phyloP scores from a whole-genome alignment of 2,329 filamentous ascomycete genomes.

The Cladophialophora exuberans region DNA sequence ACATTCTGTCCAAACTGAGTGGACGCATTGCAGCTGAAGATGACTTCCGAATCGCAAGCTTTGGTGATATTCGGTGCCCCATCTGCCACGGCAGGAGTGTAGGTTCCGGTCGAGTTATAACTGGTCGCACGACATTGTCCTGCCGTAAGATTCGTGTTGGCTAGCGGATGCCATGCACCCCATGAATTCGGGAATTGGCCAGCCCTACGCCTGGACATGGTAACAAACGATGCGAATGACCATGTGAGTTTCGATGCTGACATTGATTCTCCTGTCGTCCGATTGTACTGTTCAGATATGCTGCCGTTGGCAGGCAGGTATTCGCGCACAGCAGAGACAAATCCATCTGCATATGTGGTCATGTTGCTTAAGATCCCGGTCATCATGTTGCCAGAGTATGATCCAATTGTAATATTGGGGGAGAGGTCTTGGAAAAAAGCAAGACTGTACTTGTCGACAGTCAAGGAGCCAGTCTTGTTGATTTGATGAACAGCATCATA shows the following conservation, averaged over 20 bases:
- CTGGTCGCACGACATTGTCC: conserved; percentile 25
- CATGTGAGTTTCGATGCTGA: conserved; percentile 50
- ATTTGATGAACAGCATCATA: conserved; percentile 76
- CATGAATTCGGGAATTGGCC: conserved; percentile 31
- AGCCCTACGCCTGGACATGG: conserved; percentile 30
- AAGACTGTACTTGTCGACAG: conserved; percentile 67
- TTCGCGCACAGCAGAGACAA: conserved; percentile 45
- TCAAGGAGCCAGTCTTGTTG: conserved; percentile 65
- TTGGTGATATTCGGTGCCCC: conserved; percentile 23
- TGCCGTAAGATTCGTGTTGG: conserved; percentile 21
- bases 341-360: conserved; percentile 63
- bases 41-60: conserved; percentile 24
- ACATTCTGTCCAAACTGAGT: conserved; percentile 58
- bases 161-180: conserved; percentile 24
- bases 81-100: conserved; percentile 28
- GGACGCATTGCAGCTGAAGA: conserved; percentile 26
- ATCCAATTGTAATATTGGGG: conserved; percentile 61
- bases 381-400: conserved; percentile 59
- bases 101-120: conserved; percentile 29
- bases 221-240: conserved; percentile 49
- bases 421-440: conserved; percentile 72
- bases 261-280: conserved; percentile 38
- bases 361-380: conserved; percentile 59
- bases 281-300: conserved; percentile 47
- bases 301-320: conserved; percentile 63